Evolutionary conservation across 805 yeast genomes (phyloP).

Genomic region (Pichia cabralensis): DNA sequence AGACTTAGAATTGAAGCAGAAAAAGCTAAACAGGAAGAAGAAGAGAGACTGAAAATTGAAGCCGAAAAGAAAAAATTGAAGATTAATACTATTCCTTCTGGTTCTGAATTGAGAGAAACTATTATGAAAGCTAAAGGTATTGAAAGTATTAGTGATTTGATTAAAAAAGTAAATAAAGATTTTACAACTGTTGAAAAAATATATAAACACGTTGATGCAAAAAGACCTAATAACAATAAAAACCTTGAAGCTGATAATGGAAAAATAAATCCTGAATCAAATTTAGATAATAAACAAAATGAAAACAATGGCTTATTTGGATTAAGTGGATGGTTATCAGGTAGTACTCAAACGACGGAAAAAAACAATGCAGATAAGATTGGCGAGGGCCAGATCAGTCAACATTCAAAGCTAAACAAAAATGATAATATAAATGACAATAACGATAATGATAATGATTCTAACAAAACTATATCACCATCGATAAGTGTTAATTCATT

Average conservation of each 20-base stretch:
- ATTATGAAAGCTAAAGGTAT: constrained; percentile 71
- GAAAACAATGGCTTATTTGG: no score
- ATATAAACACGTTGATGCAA: constrained; percentile 14
- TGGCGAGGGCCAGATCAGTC: no score
- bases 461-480: constrained; percentile 14
- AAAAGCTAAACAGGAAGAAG: constrained; percentile 2
- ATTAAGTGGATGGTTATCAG: no score
- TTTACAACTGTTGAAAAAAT: constrained; percentile 21
- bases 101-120: constrained; percentile 44
- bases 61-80: constrained; percentile 14
- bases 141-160: constrained; percentile 56
- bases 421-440: no score
- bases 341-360: no score
- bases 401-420: no score
- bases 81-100: constrained; percentile 37
- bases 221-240: background rate
- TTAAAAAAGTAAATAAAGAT: constrained; percentile 51
- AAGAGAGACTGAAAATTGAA: constrained; percentile 5
- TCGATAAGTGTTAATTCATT: constrained; percentile 9
- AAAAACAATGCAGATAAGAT: no score
- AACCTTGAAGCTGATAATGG: background rate
- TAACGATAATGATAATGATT: background rate
- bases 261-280: background rate
- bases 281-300: no score
- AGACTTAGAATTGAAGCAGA: constrained; percentile 5